Conservation (phyloP, 192 early-diverging fungal genomes). For the Nowakowskiella sp. region DNA sequence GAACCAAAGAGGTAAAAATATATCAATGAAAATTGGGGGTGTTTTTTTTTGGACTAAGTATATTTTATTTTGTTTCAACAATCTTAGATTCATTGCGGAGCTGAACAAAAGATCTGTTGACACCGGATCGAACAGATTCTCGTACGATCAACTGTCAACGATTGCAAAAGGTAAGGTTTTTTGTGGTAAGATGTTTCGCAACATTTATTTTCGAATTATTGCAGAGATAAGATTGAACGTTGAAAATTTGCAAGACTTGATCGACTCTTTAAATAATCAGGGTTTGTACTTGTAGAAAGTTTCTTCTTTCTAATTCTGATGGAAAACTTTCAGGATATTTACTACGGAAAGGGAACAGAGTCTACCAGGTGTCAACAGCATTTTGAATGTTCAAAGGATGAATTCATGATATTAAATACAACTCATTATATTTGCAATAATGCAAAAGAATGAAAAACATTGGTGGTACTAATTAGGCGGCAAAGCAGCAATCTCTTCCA, state of each 20-base stretch:
- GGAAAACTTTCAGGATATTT: constrained; percentile 40
- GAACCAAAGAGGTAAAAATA: constrained; percentile 48
- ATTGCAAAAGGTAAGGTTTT: constrained; percentile 37
- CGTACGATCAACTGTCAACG: constrained; percentile 52
- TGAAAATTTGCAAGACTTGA: constrained; percentile 53
- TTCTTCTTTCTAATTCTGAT: not conserved
- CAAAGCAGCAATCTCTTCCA: too few species aligned
- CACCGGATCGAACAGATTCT: constrained; percentile 60
- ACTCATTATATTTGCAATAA: too few species aligned
- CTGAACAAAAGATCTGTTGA: constrained; percentile 48
- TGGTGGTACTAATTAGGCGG: too few species aligned
- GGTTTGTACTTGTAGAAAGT: constrained; percentile 10
- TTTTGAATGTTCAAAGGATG: too few species aligned
- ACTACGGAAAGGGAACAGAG: constrained; percentile 57
- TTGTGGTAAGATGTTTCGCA: constrained; percentile 1
- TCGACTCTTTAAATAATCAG: constrained; percentile 68
- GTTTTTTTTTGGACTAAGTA: constrained; percentile 19
- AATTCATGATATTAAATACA: too few species aligned
- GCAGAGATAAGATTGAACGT: constrained; percentile 42
- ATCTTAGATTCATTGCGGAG: constrained; percentile 43
- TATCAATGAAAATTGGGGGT: constrained; percentile 3
- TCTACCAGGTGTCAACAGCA: constrained; percentile 52
- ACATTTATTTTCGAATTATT: not conserved
- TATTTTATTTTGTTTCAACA: not conserved
- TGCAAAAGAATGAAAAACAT: too few species aligned